These are phyloP conservation scores for Trametes maxima DNA, from an alignment of 768 basidiomycete genomes.

Conservation along the genomic window DNA sequence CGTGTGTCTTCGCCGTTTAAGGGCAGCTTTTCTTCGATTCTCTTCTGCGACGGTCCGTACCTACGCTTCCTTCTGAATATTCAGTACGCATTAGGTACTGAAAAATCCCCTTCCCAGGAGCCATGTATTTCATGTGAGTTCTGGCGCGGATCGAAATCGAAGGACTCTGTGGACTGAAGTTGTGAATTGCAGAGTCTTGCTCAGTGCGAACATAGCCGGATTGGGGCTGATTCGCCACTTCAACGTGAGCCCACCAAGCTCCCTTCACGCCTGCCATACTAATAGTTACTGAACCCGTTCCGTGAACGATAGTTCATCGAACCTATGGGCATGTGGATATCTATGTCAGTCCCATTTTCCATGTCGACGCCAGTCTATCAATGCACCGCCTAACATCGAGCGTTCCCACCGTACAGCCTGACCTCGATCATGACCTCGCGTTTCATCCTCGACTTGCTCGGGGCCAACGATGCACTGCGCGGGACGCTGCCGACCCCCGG, in stretches of 20 bases:
- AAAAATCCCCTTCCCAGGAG: too few relatives aligned
- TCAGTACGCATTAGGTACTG: too few relatives aligned
- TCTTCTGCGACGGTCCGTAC: too few relatives aligned
- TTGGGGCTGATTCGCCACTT: not conserved
- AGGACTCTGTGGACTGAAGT: too few relatives aligned
- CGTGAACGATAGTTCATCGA: not conserved
- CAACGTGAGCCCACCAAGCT: not conserved
- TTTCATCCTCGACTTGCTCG: slow-evolving; percentile 1
- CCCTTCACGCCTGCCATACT: not conserved
- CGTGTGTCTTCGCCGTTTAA: too few relatives aligned
- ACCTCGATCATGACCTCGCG: not conserved
- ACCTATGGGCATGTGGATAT: not conserved
- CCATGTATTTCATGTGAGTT: too few relatives aligned
- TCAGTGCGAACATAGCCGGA: not conserved
- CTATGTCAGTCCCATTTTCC: not conserved
- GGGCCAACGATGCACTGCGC: not conserved
- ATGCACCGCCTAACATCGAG: not conserved
- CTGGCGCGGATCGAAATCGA: too few relatives aligned
- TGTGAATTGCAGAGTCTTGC: too few relatives aligned
- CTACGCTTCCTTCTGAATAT: too few relatives aligned
- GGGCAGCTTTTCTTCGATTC: too few relatives aligned
- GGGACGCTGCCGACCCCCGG: too few relatives aligned
- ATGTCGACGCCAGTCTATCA: not conserved
- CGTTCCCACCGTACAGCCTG: not conserved
- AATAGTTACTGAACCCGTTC: not conserved